A percentile compares a stretch with the other conserved stretches of the same genome.
Evolutionary conservation across 2,329 filamentous ascomycete species (phyloP).

Genomic region (Penicillium expansum): DNA sequence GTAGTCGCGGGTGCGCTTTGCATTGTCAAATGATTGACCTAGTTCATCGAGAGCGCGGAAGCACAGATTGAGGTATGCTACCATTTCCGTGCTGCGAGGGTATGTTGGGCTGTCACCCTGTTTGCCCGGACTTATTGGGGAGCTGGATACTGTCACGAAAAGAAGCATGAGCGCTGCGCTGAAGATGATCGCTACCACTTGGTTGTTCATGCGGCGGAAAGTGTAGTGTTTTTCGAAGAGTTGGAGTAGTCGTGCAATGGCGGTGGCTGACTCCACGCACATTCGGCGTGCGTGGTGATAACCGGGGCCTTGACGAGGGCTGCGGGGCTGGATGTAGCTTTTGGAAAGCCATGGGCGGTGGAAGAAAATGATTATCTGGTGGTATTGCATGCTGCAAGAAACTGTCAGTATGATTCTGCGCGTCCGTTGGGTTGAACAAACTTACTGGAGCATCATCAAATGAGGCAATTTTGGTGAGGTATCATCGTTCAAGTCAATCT

Average conservation of each 20-base stretch:
- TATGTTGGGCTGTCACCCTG: conserved; percentile 22
- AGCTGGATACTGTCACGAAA: conserved; percentile 38
- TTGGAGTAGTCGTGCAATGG: conserved; percentile 42
- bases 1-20: conserved; percentile 41
- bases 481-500: conserved; percentile 37
- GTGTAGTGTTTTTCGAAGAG: conserved; percentile 44
- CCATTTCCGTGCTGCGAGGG: conserved; percentile 32
- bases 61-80: conserved; percentile 40
- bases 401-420: background rate
- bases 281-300: conserved; percentile 45
- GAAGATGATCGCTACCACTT: conserved; percentile 46
- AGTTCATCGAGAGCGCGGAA: conserved; percentile 45
- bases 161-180: conserved; percentile 44
- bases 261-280: conserved; percentile 43
- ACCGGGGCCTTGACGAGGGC: conserved; percentile 43
- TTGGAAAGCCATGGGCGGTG: conserved; percentile 47
- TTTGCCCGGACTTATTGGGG: conserved; percentile 23
- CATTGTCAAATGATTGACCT: conserved; percentile 42
- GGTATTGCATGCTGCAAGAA: conserved; percentile 41
- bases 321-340: conserved; percentile 42
- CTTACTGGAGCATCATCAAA: conserved; percentile 44
- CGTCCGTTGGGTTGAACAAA: background rate
- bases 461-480: conserved; percentile 38
- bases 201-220: conserved; percentile 45
- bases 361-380: conserved; percentile 46